Evolutionary conservation across 2,329 filamentous ascomycete genomes (phyloP), one percentile per base, ranked within the genome.

Genomic region (Colletotrichum aenigma): DNA sequence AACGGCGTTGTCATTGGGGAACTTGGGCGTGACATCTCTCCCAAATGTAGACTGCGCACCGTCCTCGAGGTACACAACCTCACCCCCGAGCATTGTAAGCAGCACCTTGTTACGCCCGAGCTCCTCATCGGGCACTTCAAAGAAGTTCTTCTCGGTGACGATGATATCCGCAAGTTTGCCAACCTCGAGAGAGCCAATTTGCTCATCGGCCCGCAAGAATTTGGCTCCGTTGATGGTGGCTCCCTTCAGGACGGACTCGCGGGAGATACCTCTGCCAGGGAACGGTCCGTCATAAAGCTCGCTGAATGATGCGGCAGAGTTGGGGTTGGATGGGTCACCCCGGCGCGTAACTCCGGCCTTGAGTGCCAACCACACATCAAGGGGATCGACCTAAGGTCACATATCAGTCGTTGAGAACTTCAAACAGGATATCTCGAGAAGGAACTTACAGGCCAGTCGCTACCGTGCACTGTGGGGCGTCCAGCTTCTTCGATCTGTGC

Each of bases 111-210:
- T 77, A 0, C 79, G 79, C 2, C 78, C 80, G 2, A 81, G 69
- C 66, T 77, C 76, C 15, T 77, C 80, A 9, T 78, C 76, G 0
- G 79, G 76, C 1, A 81, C 78, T 60, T 79, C 68, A 18, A 66
- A 66, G 62, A 66, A 81, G 62, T 80, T 78, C 12, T 71, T 77
- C 48, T 81, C 71, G 3, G 81, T 66, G 8, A 81, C 34, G 4
- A 81, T 80, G 12, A 81, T 36, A 18, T 81, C 80, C 0, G 80
- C 80, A 0, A 81, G 70, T 66, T 81, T 81, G 15, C 80, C 80
- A 1, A 68, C 70, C 30, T 81, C 80, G 0, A 81, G 69, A 3
- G 80, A 81, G 1, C 80, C 80, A 5, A 81, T 78, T 21, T 78
- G 36, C 34, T 78, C 73, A 38, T 81, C 78, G 3, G 79, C 79